Evolutionary conservation across 371 early-diverging fungal genomes (phyloP).

Genomic region (Lichtheimia ornata): DNA sequence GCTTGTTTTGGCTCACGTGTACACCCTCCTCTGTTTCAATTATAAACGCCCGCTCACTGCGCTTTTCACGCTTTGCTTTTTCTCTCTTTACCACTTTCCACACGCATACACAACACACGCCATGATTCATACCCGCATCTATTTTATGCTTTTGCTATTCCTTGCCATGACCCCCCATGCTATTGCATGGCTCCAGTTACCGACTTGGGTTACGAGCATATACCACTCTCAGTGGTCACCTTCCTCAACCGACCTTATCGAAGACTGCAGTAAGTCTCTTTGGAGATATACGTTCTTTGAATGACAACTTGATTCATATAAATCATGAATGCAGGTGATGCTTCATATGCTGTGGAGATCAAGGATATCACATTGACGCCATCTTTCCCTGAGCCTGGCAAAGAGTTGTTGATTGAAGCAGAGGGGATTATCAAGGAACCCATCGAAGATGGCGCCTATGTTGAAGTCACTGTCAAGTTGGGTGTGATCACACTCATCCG

Average conservation of each 20-base stretch:
- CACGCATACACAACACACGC: no score
- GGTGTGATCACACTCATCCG: conserved; percentile 34
- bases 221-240: conserved; percentile 11
- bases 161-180: neutral
- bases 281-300: neutral
- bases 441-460: conserved; percentile 51
- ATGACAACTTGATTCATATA: neutral
- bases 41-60: no score
- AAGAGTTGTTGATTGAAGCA: conserved; percentile 50
- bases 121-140: no score
- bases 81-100: no score
- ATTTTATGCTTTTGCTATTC: no score
- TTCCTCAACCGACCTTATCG: conserved; percentile 6
- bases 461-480: conserved; percentile 49
- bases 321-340: conserved; percentile 9
- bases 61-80: no score
- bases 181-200: neutral
- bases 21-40: no score
- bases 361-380: conserved; percentile 17
- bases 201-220: neutral
- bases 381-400: conserved; percentile 56
- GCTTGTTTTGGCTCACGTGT: no score
- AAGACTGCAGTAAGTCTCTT: conserved; percentile 13
- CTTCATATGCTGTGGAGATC: conserved; percentile 9
- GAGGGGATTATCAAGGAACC: conserved; percentile 41